Conservation (phyloP, 371 early-diverging fungal species). For the Dichotomocladium elegans region DNA sequence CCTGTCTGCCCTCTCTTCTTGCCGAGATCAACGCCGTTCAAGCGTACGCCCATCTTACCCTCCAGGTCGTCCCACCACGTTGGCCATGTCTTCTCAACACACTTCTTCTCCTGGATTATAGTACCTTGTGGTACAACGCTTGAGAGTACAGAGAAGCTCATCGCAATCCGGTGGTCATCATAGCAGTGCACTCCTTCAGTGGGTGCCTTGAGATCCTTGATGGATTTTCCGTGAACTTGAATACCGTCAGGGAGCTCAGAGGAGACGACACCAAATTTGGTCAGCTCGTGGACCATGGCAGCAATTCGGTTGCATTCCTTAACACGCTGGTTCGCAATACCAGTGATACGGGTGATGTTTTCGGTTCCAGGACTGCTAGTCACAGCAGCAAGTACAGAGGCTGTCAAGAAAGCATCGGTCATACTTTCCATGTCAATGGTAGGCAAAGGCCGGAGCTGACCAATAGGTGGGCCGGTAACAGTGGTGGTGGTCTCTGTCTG, state of each 20-base stretch:
- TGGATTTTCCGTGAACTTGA: conserved; percentile 71
- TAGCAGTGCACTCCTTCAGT: conserved; percentile 82
- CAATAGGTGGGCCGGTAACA: conserved; percentile 84
- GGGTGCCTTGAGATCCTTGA: conserved; percentile 54
- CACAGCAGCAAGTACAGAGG: conserved; percentile 90
- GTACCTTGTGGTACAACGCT: conserved; percentile 73
- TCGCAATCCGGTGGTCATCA: conserved; percentile 97
- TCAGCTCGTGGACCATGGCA: conserved; percentile 93
- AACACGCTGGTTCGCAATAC: conserved; percentile 97
- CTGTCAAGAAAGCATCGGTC: conserved; percentile 98
- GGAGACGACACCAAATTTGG: conserved; percentile 82
- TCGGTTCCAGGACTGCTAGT: conserved; percentile 53
- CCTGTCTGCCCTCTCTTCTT: conserved; percentile 33
- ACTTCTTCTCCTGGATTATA: conserved; percentile 86
- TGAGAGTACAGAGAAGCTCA: conserved; percentile 90
- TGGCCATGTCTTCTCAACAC: conserved; percentile 98
- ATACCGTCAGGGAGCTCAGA: conserved; percentile 90
- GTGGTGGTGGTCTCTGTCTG: conserved; percentile 88
- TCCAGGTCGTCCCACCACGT: conserved; percentile 95
- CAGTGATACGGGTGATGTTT: conserved; percentile 79
- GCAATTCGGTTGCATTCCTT: conserved; percentile 98
- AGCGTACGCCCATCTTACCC: conserved; percentile 65
- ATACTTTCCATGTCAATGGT: conserved; percentile 95
- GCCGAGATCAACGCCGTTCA: conserved; percentile 73
- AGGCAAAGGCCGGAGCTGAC: conserved; percentile 68